These are phyloP conservation scores for Bassia scoparia DNA, from an alignment of 148 eudicot species.

Conservation along the genomic window DNA sequence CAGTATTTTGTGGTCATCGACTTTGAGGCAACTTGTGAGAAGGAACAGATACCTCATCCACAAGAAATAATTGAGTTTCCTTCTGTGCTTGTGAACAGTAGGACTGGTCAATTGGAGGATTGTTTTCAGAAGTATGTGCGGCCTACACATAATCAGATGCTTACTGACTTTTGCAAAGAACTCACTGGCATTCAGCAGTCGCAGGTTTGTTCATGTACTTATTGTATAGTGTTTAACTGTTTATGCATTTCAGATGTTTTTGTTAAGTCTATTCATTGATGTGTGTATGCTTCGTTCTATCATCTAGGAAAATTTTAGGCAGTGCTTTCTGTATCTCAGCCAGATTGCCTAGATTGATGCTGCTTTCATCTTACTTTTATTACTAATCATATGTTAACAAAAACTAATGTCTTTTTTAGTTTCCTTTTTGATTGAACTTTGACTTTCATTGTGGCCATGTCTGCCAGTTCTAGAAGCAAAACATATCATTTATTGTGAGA, in stretches of 20 bases:
- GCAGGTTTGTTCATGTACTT: conserved; percentile 50
- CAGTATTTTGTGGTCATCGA: conserved; percentile 94
- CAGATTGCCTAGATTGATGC: conserved; percentile 6
- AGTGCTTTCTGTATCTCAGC: background rate
- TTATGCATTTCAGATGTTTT: background rate
- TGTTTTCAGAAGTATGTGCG: conserved; percentile 84
- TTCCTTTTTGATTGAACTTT: background rate
- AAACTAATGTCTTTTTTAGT: background rate
- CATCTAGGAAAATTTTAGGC: background rate
- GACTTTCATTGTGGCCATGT: background rate
- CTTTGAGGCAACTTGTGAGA: conserved; percentile 98
- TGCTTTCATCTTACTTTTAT: background rate
- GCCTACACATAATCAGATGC: conserved; percentile 71
- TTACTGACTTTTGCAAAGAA: conserved; percentile 88
- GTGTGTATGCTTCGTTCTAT: background rate
- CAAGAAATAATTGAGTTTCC: conserved; percentile 99
- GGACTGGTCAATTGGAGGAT: conserved; percentile 76
- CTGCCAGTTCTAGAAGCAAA: background rate
- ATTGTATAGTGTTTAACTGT: background rate
- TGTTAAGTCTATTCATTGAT: background rate
- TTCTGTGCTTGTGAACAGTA: conserved; percentile 77
- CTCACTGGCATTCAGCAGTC: conserved; percentile 93
- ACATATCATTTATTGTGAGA: background rate
- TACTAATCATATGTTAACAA: background rate
- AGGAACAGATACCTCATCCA: conserved; percentile 65